A percentile compares a stretch with the other conserved stretches of the same genome.
These are phyloP conservation scores for Rhinocladiella similis DNA, from an alignment of 2,329 filamentous ascomycete genomes.

Conservation along the genomic window DNA sequence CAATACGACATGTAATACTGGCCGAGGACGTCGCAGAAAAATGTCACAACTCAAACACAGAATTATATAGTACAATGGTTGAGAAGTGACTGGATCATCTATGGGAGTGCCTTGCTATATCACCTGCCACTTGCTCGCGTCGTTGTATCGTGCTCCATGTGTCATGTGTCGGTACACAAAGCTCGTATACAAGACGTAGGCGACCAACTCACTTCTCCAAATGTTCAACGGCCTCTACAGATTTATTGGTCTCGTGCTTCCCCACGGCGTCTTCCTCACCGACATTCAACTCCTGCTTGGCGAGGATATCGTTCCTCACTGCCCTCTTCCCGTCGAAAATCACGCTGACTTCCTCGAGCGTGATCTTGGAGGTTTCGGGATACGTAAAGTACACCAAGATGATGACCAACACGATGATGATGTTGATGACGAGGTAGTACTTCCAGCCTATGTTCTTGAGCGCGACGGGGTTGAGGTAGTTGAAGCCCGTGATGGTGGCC, in stretches of 20 bases:
- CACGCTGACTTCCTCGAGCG: conserved; percentile 6
- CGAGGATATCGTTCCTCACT: conserved; percentile 14
- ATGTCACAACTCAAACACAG: no score
- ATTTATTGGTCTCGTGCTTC: background rate
- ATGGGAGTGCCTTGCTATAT: no score
- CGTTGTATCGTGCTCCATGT: no score
- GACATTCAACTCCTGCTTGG: conserved; percentile 7
- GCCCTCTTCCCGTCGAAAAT: conserved; percentile 8
- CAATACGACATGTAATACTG: no score
- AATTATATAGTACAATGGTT: no score
- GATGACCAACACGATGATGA: conserved; percentile 37
- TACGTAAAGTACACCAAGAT: conserved; percentile 37
- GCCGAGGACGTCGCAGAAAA: no score
- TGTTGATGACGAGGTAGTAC: conserved; percentile 46
- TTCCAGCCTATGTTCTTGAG: conserved; percentile 48
- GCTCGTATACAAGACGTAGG: no score
- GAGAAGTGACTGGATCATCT: no score
- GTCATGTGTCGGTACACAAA: no score
- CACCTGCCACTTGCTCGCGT: no score
- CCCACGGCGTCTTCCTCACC: conserved; percentile 13
- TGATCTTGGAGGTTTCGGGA: conserved; percentile 26
- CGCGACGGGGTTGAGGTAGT: conserved; percentile 40
- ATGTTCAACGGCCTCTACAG: conserved; percentile 10
- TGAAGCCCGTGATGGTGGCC: conserved; percentile 30
- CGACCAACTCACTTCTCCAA: background rate